Evolutionary conservation across 2,329 filamentous ascomycete species (phyloP).

Genomic region (Aspergillus sp.): DNA sequence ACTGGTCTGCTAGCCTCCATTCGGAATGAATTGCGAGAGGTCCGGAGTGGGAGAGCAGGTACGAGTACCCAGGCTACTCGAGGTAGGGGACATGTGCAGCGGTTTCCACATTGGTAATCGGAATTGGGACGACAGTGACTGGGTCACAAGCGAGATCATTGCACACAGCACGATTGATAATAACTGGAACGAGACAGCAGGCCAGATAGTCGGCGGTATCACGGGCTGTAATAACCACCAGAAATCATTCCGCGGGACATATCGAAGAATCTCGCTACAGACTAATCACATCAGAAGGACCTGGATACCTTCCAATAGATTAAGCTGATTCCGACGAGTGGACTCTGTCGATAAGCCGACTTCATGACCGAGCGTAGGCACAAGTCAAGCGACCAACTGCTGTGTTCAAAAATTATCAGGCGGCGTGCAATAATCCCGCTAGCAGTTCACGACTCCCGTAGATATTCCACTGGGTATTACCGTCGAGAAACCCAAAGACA

Average conservation of each 20-base stretch:
- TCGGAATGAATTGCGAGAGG: constrained; percentile 14
- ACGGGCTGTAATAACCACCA: constrained; percentile 25
- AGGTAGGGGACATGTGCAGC: constrained; percentile 51
- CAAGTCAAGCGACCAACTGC: constrained; percentile 22
- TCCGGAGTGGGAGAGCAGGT: constrained; percentile 40
- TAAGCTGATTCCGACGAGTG: constrained; percentile 59
- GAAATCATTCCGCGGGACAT: constrained; percentile 41
- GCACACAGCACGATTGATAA: constrained; percentile 19
- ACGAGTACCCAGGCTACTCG: constrained; percentile 36
- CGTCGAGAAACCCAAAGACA: constrained; percentile 48
- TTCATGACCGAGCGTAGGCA: constrained; percentile 48
- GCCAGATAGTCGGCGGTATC: constrained; percentile 28
- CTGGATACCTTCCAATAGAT: constrained; percentile 25
- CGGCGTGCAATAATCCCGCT: constrained; percentile 15
- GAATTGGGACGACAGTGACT: constrained; percentile 10
- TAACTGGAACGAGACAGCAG: constrained; percentile 39
- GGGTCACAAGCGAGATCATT: constrained; percentile 15
- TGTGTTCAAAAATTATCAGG: constrained; percentile 33
- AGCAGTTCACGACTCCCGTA: constrained; percentile 1
- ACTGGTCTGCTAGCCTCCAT: constrained; percentile 42
- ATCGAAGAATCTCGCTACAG: constrained; percentile 57
- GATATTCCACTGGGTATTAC: constrained; percentile 15
- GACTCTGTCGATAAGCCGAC: constrained; percentile 31
- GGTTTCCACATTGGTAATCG: constrained; percentile 28
- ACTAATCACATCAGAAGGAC: constrained; percentile 22